Base-by-base conservation (phyloP, 2,329 filamentous ascomycete genomes). In the Colletotrichum horii region DNA sequence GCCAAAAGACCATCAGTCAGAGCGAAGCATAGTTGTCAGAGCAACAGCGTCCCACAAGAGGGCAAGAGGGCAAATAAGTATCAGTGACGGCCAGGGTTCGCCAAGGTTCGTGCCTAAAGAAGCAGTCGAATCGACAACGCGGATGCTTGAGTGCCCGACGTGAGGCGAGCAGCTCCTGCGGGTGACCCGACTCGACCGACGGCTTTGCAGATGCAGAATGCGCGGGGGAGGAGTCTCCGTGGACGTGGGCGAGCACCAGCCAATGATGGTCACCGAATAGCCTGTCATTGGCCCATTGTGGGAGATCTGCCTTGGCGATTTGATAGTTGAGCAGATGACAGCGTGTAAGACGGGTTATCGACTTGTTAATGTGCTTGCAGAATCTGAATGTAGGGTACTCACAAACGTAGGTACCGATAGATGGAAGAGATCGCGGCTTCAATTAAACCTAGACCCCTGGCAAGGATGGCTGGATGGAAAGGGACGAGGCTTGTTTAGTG, bases 221-320 rank as follows among this genome's bases (percentile, higher is more conserved):
- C 58, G 66, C 26, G 32, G 43, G 43, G 19, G 43, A 60, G 73
- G 64, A 60, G 52, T 36, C 48, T 36, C 38, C 16, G 24, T 61
- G 71, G 61, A 76, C 74, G 74, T 76, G 74, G 74, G 61, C 74
- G 36, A 55, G 24, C 32, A 26, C 28, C 60, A 76, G 36, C 74
- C 74, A 76, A 75, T 76, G 8, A 61, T 22, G 15, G 22, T 16
- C 19, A 43, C 52, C 36, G 36, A 61, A 58, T 2, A 52, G 19
- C 24, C 22, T 36, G 19, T 38, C 19, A 61, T 74, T 75, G 71
- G 71, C 19, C 43, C 28, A 38, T 15, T 30, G 8, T 8, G 16
- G 22, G 8, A 36, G 66, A 61, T 66, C 36, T 70, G 60, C 56
- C 34, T 32, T 26, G 12, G 26, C 26, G 4, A 16, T 34, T 30